Base-by-base conservation (phyloP, 768 basidiomycete genomes). In the Collybiopsis confluens region DNA sequence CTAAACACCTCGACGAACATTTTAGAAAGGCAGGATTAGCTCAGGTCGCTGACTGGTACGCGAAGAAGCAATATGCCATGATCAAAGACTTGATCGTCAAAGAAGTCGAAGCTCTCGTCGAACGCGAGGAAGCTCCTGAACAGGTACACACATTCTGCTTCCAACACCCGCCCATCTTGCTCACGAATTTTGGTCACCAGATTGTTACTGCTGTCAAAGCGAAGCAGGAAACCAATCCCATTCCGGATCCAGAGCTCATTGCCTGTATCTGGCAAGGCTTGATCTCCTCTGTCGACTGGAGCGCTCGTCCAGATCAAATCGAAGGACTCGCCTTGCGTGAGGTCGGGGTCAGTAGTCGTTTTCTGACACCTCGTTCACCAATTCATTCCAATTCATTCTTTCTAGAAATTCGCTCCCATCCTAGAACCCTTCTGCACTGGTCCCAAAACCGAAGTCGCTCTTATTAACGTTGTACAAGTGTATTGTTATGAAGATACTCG, bases 401-500 rank as follows among this genome's bases (percentile, higher is more conserved):
- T 45, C 30, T 65, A 97, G 92, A 86, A 84, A 80, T 88, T 85
- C 65, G 79, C 89, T 9, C 81, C 88, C 13, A 82, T 98, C 54
- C 76, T 99, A 49, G 92, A 94, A 70, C 84, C 91, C 28, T 99
- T 99, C 77, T 92, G 88, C 65, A 80, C 83, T 56, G 83, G 85
- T 50, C 82, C 92, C 18, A 95, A 95, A 71, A 90, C 91, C 20
- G 85, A 99, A 71, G 90, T 99, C 35, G 85, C 90, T 28, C 81
- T 99, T 52, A 93, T 99, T 71, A 98, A 98, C 68, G 82, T 88
- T 48, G 92, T 96, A 5, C 96, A 99, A 74, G 79, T 92, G 59
- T 91, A 96, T 73, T 95, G 92, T 69, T 97, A 98, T 70, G 92
- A 96, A 72, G 92, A 98, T 65, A 95, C 93, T 23, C 89, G 91